A percentile compares a stretch with the other conserved stretches of the same genome.
Conservation (phyloP, 2,329 filamentous ascomycete species). For the Knufia petricola region DNA sequence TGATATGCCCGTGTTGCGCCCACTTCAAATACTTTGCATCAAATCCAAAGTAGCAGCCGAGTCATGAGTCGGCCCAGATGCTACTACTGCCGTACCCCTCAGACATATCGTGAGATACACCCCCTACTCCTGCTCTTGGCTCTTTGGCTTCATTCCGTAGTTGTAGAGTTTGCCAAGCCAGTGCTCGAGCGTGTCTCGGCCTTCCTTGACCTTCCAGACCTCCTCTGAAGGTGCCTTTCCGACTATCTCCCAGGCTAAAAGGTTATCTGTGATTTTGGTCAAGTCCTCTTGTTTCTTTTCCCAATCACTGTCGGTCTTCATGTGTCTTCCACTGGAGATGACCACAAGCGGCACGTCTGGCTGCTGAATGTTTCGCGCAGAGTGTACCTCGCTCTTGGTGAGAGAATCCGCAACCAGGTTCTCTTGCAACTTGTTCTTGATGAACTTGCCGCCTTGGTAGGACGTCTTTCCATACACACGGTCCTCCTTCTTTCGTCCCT, state of each 20-base stretch:
- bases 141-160: not conserved
- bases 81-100: not conserved
- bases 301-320: constrained; percentile 62
- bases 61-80: too few species aligned
- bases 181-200: constrained; percentile 67
- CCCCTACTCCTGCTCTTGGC: not conserved
- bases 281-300: constrained; percentile 76
- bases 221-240: constrained; percentile 66
- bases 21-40: too few species aligned
- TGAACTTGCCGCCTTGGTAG: constrained; percentile 69
- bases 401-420: constrained; percentile 77
- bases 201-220: constrained; percentile 70
- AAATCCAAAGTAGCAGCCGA: too few species aligned
- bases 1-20: too few species aligned
- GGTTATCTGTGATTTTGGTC: constrained; percentile 66
- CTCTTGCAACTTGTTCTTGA: constrained; percentile 89
- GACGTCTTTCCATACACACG: constrained; percentile 73
- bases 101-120: not conserved
- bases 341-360: constrained; percentile 67
- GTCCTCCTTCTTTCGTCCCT: constrained; percentile 69
- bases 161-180: constrained; percentile 59
- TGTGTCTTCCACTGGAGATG: constrained; percentile 68
- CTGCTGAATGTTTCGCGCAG: constrained; percentile 69
- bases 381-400: constrained; percentile 70
- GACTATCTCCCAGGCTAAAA: constrained; percentile 79